These are phyloP conservation scores for Cyclanthera cordifolia DNA, from an alignment of 306 rosid species.

Conservation along the genomic window DNA sequence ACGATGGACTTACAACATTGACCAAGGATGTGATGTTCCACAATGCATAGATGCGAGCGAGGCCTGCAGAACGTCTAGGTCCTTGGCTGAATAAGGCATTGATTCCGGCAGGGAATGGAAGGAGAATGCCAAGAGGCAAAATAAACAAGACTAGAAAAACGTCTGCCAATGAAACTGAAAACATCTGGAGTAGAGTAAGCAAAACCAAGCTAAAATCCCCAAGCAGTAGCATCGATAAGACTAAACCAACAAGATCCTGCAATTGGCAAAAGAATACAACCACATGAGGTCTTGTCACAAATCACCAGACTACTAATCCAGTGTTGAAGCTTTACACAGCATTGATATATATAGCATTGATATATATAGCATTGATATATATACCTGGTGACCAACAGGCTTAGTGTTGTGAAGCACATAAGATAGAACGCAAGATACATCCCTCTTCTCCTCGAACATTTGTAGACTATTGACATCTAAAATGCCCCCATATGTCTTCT, in stretches of 20 bases:
- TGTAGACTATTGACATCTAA: conserved; percentile 55
- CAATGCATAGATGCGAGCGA: conserved; percentile 82
- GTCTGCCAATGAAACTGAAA: conserved; percentile 73
- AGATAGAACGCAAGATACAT: conserved; percentile 79
- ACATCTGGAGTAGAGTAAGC: conserved; percentile 92
- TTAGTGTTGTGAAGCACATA: conserved; percentile 71
- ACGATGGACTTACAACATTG: conserved; percentile 60
- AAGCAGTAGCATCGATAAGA: conserved; percentile 87
- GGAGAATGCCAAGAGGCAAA: conserved; percentile 85
- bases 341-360: conserved; percentile 28
- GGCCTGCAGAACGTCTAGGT: conserved; percentile 95
- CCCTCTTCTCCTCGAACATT: conserved; percentile 74
- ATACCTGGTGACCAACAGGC: conserved; percentile 99
- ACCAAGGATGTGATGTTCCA: conserved; percentile 84
- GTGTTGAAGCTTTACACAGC: not conserved
- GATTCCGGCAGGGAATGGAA: conserved; percentile 97
- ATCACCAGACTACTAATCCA: not conserved
- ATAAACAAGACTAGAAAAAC: conserved; percentile 80
- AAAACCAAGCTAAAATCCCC: conserved; percentile 98
- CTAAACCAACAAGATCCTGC: conserved; percentile 99
- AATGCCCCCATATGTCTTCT: conserved; percentile 43
- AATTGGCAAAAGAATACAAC: conserved; percentile 17
- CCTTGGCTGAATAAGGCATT: conserved; percentile 99
- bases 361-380: conserved; percentile 8
- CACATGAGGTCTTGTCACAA: conserved; percentile 3